Evolutionary conservation across 345 rosid genomes (phyloP), one percentile per base, ranked within the genome.

Genomic region (Rhizophora mangle): DNA sequence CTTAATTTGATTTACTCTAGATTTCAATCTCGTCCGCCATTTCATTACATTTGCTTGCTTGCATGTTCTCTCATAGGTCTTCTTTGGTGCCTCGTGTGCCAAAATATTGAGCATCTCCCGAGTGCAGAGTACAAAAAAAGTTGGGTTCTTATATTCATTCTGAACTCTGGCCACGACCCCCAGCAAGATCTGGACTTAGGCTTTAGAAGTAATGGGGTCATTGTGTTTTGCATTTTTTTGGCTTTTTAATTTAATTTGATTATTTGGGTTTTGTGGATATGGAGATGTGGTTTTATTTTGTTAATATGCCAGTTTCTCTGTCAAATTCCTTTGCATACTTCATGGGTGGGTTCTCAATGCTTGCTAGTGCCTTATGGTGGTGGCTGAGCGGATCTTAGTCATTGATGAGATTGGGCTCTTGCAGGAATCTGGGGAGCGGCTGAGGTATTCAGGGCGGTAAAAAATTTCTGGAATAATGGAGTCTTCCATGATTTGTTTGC

Each of bases 351-450:
- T 54, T 64, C 18, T 15, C 15, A 43, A 62, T 26, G 54, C 22
- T 65, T 47, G 8, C 16, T 20, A 31, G 4, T n/a, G 59, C 8
- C 32, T 39, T 39, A 34, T 46, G 34, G 27, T 43, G 9, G 29
- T 52, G 21, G 49, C 18, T 43, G 49, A 5, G 49, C 49, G 18
- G 49, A 43, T 43, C 65, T n/a, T 36, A 10, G 32, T 20, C 43
- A 21, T 66, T 62, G 9, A 62, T 54, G 66, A 46, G 63, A 32
- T 54, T 54, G 21, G 70, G 5, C 43, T 31, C 47, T 72, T 73
- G 78, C 78, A 84, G 88, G 84, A 69, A 79, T 72, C 82, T 75
- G 31, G 78, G 53, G 78, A 72, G 68, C 70, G 31, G 13, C 34
- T 27, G 39, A 62, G 34, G 30, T 21, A 32, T 62, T 30, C 36